phyloP scores from a whole-genome alignment of 2,329 filamentous ascomycete species.

The Cercospora berteroae region DNA sequence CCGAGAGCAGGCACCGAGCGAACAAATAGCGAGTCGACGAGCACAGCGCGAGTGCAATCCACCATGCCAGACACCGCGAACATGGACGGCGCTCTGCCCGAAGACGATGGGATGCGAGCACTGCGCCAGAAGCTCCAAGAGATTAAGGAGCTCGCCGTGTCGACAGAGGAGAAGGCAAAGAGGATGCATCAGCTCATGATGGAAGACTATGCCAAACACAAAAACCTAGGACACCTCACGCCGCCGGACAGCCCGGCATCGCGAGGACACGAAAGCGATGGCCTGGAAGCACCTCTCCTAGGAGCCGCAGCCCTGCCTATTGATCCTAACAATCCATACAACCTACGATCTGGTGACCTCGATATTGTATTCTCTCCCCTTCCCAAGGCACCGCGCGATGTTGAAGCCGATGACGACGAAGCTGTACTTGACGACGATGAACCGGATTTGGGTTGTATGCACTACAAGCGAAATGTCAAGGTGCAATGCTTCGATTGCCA shows the following conservation, averaged over 20 bases:
- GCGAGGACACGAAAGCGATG: slow-evolving; percentile 15
- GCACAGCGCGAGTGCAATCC: neutral
- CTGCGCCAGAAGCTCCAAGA: slow-evolving; percentile 49
- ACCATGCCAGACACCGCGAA: slow-evolving; percentile 8
- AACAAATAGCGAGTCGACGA: neutral
- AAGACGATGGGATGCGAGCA: slow-evolving; percentile 52
- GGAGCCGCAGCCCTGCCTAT: slow-evolving; percentile 23
- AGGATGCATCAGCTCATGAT: slow-evolving; percentile 52
- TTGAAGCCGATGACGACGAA: slow-evolving; percentile 47
- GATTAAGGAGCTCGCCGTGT: slow-evolving; percentile 45
- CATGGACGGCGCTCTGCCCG: slow-evolving; percentile 41
- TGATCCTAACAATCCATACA: slow-evolving; percentile 40
- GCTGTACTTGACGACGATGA: slow-evolving; percentile 35
- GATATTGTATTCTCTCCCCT: slow-evolving; percentile 38
- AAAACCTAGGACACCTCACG: slow-evolving; percentile 12
- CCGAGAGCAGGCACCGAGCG: slow-evolving; percentile 8
- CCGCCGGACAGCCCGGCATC: slow-evolving; percentile 11
- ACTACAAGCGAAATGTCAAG: slow-evolving; percentile 95
- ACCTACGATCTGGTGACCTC: slow-evolving; percentile 35
- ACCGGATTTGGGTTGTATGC: slow-evolving; percentile 71
- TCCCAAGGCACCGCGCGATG: slow-evolving; percentile 25
- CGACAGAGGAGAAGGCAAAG: slow-evolving; percentile 51
- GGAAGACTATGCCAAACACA: slow-evolving; percentile 43
- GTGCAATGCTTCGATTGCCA: slow-evolving; percentile 87
- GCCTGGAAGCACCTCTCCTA: slow-evolving; percentile 15